Evolutionary conservation across 129 eudicot genomes (phyloP).

Genomic region (Ambrosia artemisiifolia): DNA sequence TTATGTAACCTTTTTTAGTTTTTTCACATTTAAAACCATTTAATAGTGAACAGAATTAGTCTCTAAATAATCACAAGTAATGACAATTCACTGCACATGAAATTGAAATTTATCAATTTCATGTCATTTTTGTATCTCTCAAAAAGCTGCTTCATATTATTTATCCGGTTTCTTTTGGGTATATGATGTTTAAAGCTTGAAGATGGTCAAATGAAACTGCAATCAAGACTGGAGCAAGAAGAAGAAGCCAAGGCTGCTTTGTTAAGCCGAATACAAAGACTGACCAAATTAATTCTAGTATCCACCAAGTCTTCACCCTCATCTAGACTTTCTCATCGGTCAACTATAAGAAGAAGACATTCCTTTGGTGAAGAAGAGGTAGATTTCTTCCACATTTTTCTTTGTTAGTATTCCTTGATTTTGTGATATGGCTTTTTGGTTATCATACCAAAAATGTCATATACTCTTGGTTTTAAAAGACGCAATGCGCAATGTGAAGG

Average conservation of each 20-base stretch:
- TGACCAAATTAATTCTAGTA: constrained; percentile 88
- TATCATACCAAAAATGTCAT: background rate
- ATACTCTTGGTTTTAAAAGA: background rate
- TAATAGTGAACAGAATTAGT: background rate
- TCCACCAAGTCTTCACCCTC: constrained; percentile 85
- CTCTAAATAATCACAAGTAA: background rate
- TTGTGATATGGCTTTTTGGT: background rate
- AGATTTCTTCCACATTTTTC: background rate
- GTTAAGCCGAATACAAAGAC: constrained; percentile 84
- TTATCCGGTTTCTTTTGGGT: constrained; percentile 28
- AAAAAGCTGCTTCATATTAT: constrained; percentile 3
- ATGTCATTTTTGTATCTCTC: constrained; percentile 15
- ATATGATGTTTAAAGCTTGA: constrained; percentile 57
- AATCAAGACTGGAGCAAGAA: constrained; percentile 91
- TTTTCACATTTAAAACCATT: background rate
- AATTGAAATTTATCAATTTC: background rate
- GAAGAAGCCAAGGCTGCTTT: constrained; percentile 98
- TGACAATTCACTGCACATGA: background rate
- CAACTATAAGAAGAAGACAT: constrained; percentile 73
- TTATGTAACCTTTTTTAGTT: background rate
- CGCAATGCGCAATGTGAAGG: background rate
- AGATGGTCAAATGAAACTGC: constrained; percentile 94
- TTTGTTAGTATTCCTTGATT: background rate
- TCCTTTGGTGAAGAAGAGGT: constrained; percentile 99
- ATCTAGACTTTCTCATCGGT: constrained; percentile 60